Evolutionary conservation across 768 basidiomycete species (phyloP), one percentile per base, ranked within the genome.

Genomic region (Suillus paluster): DNA sequence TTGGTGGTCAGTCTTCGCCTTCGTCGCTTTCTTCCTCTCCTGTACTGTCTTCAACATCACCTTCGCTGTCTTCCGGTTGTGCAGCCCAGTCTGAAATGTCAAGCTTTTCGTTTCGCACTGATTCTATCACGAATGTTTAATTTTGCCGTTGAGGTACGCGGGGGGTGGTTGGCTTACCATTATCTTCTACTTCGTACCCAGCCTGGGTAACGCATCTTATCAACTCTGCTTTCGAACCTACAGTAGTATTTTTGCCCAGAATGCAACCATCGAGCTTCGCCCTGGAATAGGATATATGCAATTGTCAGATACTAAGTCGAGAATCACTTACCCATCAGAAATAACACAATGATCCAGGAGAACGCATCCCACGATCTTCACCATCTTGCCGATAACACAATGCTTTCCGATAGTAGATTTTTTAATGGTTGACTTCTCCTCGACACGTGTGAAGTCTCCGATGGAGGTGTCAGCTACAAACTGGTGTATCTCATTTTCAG

Each of bases 311-410:
- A 11, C 71, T 12, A 64, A 63, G n/a, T 27, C 15, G 34, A 56
- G 36, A 25, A 44, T 19, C 15, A 21, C 67, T 63, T 64, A 94
- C 95, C 94, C 94, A 61, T 97, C 94, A 46, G 85, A 91, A 14
- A 98, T 78, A 5, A 92, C 83, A 67, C 95, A 96, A 68, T 97
- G 95, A 70, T 97, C 96, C 65, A 95, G 81, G 25, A 98, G 72
- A 8, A 97, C 84, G 66, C 91, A 95, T 12, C 92, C 91, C 3
- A 81, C 81, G 52, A 98, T 86, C 73, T 87, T 92, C n/a, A 84
- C 90, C 81, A 89, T 89, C 72, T 86, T 90, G 3, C 94, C 94
- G 58, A 96, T 90, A 17, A 87, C 77, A 66, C 94, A 95, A 71
- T 96, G 94, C 62, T 88, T 82, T 10, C 93, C 93, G 34, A 95